These are phyloP conservation scores for Rosellinia necatrix DNA, from an alignment of 2,329 filamentous ascomycete species.

Conservation along the genomic window DNA sequence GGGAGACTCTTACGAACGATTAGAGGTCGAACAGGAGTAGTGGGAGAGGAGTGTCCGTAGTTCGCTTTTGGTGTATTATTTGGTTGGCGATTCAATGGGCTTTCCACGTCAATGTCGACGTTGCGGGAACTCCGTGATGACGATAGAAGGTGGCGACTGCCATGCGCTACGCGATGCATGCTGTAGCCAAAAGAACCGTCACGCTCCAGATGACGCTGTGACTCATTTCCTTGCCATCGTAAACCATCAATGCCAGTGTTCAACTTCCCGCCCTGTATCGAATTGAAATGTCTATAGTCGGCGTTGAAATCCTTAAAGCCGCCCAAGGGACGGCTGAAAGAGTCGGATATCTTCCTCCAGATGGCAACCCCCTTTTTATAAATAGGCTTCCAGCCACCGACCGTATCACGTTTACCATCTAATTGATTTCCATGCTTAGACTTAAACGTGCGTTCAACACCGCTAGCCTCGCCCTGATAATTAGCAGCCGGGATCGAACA, in stretches of 20 bases:
- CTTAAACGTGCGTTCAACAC: constrained; percentile 1
- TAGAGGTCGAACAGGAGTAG: not conserved
- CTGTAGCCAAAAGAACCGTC: constrained; percentile 33
- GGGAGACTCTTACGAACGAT: constrained; percentile 26
- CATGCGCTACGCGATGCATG: constrained; percentile 26
- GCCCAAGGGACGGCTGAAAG: constrained; percentile 34
- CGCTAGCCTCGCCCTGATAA: constrained; percentile 18
- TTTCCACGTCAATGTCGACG: not conserved
- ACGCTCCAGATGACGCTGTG: constrained; percentile 8
- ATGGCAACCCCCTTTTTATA: constrained; percentile 33
- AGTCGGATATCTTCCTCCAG: constrained; percentile 40
- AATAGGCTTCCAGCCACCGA: constrained; percentile 31
- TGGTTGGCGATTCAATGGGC: not conserved
- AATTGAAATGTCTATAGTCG: constrained; percentile 18
- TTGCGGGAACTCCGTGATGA: constrained; percentile 15
- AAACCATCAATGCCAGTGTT: not conserved
- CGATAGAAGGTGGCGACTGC: constrained; percentile 18
- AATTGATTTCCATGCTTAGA: constrained; percentile 4
- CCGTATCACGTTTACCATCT: constrained; percentile 6
- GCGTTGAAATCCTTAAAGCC: constrained; percentile 23
- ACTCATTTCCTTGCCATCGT: not conserved
- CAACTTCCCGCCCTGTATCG: not conserved
- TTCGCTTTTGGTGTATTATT: constrained; percentile 3
- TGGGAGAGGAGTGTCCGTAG: constrained; percentile 9
- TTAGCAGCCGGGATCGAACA: not conserved